Conservation (phyloP, 2,329 filamentous ascomycete genomes). For the Chaetomium sp. region DNA sequence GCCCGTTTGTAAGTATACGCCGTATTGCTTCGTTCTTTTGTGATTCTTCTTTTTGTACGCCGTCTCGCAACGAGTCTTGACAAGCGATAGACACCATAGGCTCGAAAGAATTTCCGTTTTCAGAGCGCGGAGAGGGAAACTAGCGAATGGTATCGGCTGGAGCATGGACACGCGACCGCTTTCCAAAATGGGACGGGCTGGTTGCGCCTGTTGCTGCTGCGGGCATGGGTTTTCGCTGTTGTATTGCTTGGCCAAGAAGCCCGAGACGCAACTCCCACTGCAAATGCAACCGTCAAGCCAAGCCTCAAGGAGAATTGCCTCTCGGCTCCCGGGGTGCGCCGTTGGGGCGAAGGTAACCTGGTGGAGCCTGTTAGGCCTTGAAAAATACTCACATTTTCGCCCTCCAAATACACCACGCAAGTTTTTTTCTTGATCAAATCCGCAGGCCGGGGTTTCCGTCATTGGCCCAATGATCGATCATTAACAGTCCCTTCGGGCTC, state of each 20-base stretch:
- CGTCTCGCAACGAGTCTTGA: too few species aligned
- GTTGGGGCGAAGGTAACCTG: background rate
- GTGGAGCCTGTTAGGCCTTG: background rate
- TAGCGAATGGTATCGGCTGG: background rate
- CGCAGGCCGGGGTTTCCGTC: background rate
- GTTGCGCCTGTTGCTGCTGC: background rate
- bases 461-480: background rate
- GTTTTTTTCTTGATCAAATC: background rate
- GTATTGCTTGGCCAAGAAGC: too few species aligned
- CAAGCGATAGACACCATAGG: background rate
- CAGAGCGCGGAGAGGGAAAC: background rate
- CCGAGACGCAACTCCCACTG: too few species aligned
- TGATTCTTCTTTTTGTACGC: too few species aligned
- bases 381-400: background rate
- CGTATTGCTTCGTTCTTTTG: too few species aligned
- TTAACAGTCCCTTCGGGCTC: too few species aligned
- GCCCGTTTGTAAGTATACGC: background rate
- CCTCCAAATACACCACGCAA: background rate
- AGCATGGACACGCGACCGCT: conserved; percentile 4
- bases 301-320: too few species aligned
- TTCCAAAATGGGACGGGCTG: conserved; percentile 1
- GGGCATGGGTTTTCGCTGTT: too few species aligned
- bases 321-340: too few species aligned
- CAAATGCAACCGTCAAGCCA: too few species aligned
- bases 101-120: background rate